A percentile compares a stretch with the other conserved stretches of the same genome.
These are phyloP conservation scores for Colletotrichum magnum DNA, from an alignment of 2,329 filamentous ascomycete genomes.

Conservation along the genomic window DNA sequence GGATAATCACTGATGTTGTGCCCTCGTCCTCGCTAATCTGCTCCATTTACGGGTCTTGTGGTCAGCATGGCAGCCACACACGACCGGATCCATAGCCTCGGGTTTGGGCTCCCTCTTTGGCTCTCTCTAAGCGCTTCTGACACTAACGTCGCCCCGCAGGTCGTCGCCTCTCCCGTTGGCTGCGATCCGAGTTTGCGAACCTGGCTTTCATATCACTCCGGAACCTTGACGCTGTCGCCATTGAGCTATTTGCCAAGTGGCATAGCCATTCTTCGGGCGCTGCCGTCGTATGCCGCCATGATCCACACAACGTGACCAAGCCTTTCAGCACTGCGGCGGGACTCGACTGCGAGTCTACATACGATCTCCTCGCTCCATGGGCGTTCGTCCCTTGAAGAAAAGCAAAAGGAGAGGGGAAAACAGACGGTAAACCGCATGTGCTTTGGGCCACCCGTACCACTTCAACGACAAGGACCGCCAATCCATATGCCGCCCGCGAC, in stretches of 20 bases:
- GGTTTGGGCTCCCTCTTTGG: constrained; percentile 8
- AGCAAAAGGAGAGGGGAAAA: background rate
- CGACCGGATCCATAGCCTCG: constrained; percentile 25
- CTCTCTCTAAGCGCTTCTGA: background rate
- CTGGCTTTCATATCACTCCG: background rate
- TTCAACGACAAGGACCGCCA: constrained; percentile 1
- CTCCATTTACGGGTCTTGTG: constrained; percentile 35
- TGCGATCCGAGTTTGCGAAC: background rate
- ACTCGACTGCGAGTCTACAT: no score
- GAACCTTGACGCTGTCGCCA: no score
- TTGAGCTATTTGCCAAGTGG: no score
- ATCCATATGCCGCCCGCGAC: constrained; percentile 16
- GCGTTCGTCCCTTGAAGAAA: no score
- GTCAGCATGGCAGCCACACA: constrained; percentile 29
- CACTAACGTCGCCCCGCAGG: background rate
- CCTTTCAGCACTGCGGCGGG: no score
- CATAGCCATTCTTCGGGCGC: no score
- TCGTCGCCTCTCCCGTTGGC: background rate
- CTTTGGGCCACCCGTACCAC: constrained; percentile 22
- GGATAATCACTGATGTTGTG: constrained; percentile 25
- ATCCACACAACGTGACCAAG: no score
- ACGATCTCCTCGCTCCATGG: no score
- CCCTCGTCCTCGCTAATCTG: constrained; percentile 40
- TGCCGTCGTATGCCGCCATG: no score
- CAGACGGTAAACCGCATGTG: constrained; percentile 33